These are phyloP conservation scores for Funneliformis geosporum DNA, from an alignment of 192 early-diverging fungal genomes.

Conservation along the genomic window DNA sequence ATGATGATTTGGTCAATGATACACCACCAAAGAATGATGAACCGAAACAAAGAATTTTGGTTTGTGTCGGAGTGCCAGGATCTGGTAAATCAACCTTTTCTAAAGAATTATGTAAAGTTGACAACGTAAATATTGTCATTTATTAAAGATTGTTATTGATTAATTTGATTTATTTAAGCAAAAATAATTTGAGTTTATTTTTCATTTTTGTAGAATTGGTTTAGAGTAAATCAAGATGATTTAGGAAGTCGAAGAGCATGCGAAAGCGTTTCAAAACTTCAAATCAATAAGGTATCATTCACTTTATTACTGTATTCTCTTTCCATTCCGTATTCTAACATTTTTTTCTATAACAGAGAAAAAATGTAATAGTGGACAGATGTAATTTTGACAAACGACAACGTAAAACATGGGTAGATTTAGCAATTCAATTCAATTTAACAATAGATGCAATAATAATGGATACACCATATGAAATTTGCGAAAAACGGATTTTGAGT, in stretches of 20 bases:
- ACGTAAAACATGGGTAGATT: conserved; percentile 69
- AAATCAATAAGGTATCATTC: conserved; percentile 25
- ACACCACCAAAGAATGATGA: neutral
- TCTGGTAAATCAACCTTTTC: conserved; percentile 77
- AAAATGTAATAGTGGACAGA: conserved; percentile 74
- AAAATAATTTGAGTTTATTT: neutral
- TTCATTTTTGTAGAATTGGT: conserved; percentile 49
- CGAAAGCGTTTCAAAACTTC: conserved; percentile 51
- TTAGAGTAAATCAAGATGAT: conserved; percentile 77
- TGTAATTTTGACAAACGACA: conserved; percentile 79
- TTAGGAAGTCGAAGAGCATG: conserved; percentile 64
- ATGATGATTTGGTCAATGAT: too few species aligned
- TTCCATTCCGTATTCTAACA: too few species aligned
- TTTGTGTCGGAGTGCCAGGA: conserved; percentile 75
- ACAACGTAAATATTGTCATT: conserved; percentile 34
- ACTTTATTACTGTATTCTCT: too few species aligned
- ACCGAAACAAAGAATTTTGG: conserved; percentile 51
- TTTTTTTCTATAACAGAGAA: conserved; percentile 14
- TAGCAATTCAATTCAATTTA: conserved; percentile 59
- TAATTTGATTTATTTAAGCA: neutral
- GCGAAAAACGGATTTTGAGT: conserved; percentile 62
- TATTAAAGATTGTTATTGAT: neutral
- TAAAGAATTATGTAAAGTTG: conserved; percentile 45
- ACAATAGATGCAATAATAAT: conserved; percentile 70
- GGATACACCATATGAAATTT: conserved; percentile 54